phyloP scores from a whole-genome alignment of 2,329 filamentous ascomycete species.

The Colletotrichum musicola region DNA sequence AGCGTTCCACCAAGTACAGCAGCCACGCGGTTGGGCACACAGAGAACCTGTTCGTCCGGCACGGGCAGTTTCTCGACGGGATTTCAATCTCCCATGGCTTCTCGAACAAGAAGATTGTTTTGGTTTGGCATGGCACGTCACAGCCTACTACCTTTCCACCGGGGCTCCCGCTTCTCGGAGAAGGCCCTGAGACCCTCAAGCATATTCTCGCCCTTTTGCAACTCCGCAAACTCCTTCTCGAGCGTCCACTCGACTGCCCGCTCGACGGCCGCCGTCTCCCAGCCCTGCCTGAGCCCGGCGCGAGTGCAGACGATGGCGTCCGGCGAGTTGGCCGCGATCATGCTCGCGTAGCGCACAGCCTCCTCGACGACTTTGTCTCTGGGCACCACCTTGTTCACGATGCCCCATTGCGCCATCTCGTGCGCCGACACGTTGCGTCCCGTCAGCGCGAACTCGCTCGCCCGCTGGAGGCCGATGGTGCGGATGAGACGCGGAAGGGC shows the following conservation, averaged over 20 bases:
- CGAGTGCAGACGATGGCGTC: slow-evolving; percentile 57
- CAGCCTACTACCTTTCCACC: slow-evolving; percentile 46
- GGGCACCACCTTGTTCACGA: slow-evolving; percentile 42
- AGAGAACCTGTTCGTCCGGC: slow-evolving; percentile 1
- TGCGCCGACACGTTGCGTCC: slow-evolving; percentile 41
- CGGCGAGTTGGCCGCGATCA: slow-evolving; percentile 42
- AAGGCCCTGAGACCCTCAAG: slow-evolving; percentile 47
- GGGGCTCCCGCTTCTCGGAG: slow-evolving; percentile 45
- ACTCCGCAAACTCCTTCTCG: slow-evolving; percentile 47
- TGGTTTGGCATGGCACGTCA: slow-evolving; percentile 25
- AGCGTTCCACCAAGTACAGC: background rate
- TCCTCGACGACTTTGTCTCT: slow-evolving; percentile 39
- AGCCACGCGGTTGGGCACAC: background rate
- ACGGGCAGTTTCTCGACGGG: background rate
- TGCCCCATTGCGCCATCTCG: slow-evolving; percentile 43
- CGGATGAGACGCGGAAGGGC: slow-evolving; percentile 64
- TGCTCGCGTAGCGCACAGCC: slow-evolving; percentile 38
- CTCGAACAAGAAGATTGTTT: background rate
- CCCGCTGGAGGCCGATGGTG: slow-evolving; percentile 45
- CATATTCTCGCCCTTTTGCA: slow-evolving; percentile 47
- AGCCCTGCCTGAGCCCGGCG: slow-evolving; percentile 52
- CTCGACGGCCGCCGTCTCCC: slow-evolving; percentile 57
- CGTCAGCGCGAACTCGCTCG: slow-evolving; percentile 44
- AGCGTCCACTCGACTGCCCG: slow-evolving; percentile 46
- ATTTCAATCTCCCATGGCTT: background rate